Conservation (phyloP, 2,329 filamentous ascomycete species). For the Fusarium virguliforme region DNA sequence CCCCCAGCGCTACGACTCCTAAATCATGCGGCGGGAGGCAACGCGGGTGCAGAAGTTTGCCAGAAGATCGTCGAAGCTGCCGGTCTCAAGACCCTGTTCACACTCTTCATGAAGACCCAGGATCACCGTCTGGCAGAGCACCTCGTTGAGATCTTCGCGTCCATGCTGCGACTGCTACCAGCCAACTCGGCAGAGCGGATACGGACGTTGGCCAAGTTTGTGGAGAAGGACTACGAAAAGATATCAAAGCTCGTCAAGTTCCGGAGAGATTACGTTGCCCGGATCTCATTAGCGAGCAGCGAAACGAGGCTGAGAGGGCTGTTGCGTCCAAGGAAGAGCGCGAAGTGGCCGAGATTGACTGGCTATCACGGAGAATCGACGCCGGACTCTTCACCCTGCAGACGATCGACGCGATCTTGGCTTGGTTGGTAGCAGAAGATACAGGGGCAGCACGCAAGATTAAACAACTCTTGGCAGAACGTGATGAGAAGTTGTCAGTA, state of each 20-base stretch:
- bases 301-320: conserved; percentile 54
- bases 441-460: conserved; percentile 79
- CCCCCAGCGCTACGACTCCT: conserved; percentile 83
- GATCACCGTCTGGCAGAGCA: conserved; percentile 83
- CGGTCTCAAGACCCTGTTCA: conserved; percentile 88
- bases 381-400: conserved; percentile 89
- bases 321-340: conserved; percentile 40
- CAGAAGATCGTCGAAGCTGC: conserved; percentile 84
- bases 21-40: conserved; percentile 80
- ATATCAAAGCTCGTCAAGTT: conserved; percentile 79
- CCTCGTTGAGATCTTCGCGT: conserved; percentile 86
- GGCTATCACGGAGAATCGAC: conserved; percentile 82
- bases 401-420: conserved; percentile 85
- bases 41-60: conserved; percentile 74
- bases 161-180: conserved; percentile 84
- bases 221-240: conserved; percentile 95
- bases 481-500: conserved; percentile 75
- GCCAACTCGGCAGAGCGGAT: conserved; percentile 85
- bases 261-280: conserved; percentile 77
- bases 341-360: conserved; percentile 77
- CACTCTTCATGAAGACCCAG: conserved; percentile 87
- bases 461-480: conserved; percentile 74
- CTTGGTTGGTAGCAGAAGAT: conserved; percentile 95
- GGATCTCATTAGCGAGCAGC: conserved; percentile 73
- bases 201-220: conserved; percentile 90